Evolutionary conservation across 192 early-diverging fungal genomes (phyloP), one percentile per base, ranked within the genome.

Genomic region (Backusella macrospora): DNA sequence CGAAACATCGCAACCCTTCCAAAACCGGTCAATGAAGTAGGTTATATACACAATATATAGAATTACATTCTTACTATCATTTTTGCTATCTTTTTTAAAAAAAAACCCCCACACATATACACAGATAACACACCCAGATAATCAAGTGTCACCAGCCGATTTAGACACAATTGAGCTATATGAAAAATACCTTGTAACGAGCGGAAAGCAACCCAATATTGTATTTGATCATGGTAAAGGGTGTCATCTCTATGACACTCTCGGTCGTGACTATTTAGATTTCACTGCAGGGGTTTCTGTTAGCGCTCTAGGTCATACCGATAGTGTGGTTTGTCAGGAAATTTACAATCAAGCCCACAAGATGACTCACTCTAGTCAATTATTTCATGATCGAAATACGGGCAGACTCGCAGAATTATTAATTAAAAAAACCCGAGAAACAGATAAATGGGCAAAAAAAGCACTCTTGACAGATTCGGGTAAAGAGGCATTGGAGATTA

Each of bases 221-320:
- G 82, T 92, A 49, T 86, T 98, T 70, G 90, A 89, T 10, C 91
- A 93, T 72, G 97, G 96, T 48, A 82, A 92, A 80, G 94, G 95
- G 0, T 83, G 81, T 78, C 88, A 88, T 16, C 82, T 98, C 18
- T 94, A 89, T 72, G 96, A 96, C 76, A 83, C 85, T 1, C 82
- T 79, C 23, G 87, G 88, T 71, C 90, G 92, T 18, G 78, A 85
- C 66, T 99, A 91, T 77, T 84, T 99, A 14, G 96, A 99, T 77
- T 92, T 99, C 63, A 90, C 88, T 1, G 92, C 95, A 1, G 97
- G 97, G 10, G 97, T 99, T 59, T 95, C 97, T 23, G 96, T 97
- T 43, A 94, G 89, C 65, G 94, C 94, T 6, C 86, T 99, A 1
- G 97, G 97, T 0, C 97, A 99, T 80, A 85, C 81, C 62, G 91